Base-by-base conservation (phyloP, 768 basidiomycete genomes). In the Trametes elegans region DNA sequence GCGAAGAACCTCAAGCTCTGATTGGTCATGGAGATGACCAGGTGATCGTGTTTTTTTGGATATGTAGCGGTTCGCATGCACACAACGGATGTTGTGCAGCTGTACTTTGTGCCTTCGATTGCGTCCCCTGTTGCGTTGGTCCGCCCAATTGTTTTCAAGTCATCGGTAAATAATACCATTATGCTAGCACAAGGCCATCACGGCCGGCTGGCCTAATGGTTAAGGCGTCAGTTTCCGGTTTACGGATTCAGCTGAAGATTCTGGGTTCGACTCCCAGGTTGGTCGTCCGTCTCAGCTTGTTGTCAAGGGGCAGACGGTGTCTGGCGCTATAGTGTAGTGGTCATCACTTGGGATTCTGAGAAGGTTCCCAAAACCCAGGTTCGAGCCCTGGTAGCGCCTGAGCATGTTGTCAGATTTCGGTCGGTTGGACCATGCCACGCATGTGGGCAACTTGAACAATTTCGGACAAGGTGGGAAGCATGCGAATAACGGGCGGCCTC, bases 1-100 rank as follows among this genome's bases (percentile, higher is more conserved):
- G 50, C 64, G 36, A 34, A 55, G 24, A 47, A 56, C 49, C 40
- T 58, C 31, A 58, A 60, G 58, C 28, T 48, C 2, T 57, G 13
- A 23, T 41, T 41, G n/a, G 6, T 42, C 26, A 13, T 23, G 41
- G 26, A 42, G n/a, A n/a, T n/a, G n/a, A n/a, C n/a, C n/a, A n/a
- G n/a, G n/a, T n/a, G n/a, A n/a, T n/a, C n/a, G n/a, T n/a, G n/a
- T n/a, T n/a, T n/a, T n/a, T n/a, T n/a, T n/a, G n/a, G n/a, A n/a
- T n/a, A n/a, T n/a, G n/a, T n/a, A n/a, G n/a, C n/a, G n/a, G n/a
- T n/a, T n/a, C n/a, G n/a, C n/a, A n/a, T n/a, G n/a, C n/a, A n/a
- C n/a, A n/a, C n/a, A n/a, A n/a, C n/a, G n/a, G n/a, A n/a, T n/a
- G n/a, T 11, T 23, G 7, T 49, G 39, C 26, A 38, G 48, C 28